phyloP scores from a whole-genome alignment of 768 basidiomycete species.

The Pleurotus djamor region DNA sequence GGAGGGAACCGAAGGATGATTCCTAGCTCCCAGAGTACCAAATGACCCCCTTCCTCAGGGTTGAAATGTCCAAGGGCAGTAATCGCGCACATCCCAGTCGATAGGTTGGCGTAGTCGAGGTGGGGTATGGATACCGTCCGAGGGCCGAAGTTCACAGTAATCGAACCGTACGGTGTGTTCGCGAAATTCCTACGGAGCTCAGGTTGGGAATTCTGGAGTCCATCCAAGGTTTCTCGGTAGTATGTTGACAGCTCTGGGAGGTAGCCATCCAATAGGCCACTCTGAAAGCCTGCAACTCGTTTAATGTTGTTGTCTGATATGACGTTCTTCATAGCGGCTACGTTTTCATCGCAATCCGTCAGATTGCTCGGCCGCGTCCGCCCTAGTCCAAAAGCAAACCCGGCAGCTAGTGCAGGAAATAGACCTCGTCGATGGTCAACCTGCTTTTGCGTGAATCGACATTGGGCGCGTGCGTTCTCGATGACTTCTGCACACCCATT shows the following conservation, averaged over 20 bases:
- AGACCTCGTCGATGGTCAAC: no score
- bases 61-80: conserved; percentile 11
- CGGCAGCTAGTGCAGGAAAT: no score
- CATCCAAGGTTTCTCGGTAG: not conserved
- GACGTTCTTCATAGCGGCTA: not conserved
- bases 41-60: conserved; percentile 14
- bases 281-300: not conserved
- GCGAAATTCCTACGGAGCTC: conserved; percentile 6
- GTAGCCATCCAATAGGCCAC: no score
- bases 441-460: no score
- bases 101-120: conserved; percentile 6
- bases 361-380: no score
- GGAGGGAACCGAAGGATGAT: conserved; percentile 17
- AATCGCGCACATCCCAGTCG: conserved; percentile 10
- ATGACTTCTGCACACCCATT: no score
- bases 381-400: no score
- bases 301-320: not conserved
- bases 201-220: not conserved
- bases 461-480: no score
- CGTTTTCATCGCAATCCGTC: no score
- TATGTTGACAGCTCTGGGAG: not conserved
- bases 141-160: conserved; percentile 10
- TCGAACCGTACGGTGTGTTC: not conserved
- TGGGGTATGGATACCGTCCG: not conserved
- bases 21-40: conserved; percentile 16